These are phyloP conservation scores for Pochonia chlamydosporia DNA, from an alignment of 2,329 filamentous ascomycete species.

Conservation along the genomic window DNA sequence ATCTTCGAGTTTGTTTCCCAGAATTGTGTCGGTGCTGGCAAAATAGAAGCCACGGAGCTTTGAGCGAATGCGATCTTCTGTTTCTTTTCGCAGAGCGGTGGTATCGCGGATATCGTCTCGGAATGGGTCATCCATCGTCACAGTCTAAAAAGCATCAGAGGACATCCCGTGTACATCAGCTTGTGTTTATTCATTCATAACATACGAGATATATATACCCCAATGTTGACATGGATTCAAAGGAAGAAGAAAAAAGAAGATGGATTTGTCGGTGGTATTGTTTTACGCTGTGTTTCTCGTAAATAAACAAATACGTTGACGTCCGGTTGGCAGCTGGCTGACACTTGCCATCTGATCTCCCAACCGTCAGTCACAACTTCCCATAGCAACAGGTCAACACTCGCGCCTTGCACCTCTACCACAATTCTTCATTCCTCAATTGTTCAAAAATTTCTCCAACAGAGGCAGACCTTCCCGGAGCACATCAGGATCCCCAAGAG, in stretches of 20 bases:
- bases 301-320: too few relatives aligned
- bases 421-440: too few relatives aligned
- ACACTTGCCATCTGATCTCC: neutral
- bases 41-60: slow-evolving; percentile 3
- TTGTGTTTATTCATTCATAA: neutral
- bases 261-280: too few relatives aligned
- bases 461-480: neutral
- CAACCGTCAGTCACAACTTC: too few relatives aligned
- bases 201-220: too few relatives aligned
- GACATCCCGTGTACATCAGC: neutral
- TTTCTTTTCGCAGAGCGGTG: neutral
- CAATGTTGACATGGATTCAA: too few relatives aligned
- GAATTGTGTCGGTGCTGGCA: neutral
- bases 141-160: neutral
- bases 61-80: neutral
- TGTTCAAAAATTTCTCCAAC: neutral
- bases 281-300: too few relatives aligned
- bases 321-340: neutral
- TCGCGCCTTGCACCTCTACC: too few relatives aligned
- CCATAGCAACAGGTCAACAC: too few relatives aligned
- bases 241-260: too few relatives aligned
- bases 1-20: neutral
- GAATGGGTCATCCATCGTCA: neutral
- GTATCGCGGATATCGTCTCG: neutral
- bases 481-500: neutral